Conservation (phyloP, 2,329 filamentous ascomycete genomes). For the Pyrenochaeta sp. region DNA sequence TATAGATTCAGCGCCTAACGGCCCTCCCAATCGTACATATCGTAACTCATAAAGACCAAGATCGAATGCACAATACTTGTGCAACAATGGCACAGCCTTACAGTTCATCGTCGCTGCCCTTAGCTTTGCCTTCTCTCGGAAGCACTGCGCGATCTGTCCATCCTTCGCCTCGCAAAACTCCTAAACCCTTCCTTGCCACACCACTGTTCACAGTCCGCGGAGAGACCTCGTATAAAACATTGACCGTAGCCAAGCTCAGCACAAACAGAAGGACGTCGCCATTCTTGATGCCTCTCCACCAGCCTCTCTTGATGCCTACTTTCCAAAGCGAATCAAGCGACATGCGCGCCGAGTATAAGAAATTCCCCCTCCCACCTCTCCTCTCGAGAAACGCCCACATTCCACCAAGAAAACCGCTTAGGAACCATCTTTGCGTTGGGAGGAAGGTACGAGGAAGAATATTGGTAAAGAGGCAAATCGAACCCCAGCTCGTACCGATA, state of each 20-base stretch:
- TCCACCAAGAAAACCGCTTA: conserved; percentile 85
- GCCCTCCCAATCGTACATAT: conserved; percentile 1
- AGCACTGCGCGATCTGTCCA: conserved; percentile 69
- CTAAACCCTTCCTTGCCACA: conserved; percentile 74
- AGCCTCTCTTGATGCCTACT: conserved; percentile 87
- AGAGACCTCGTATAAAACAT: conserved; percentile 77
- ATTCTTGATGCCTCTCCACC: conserved; percentile 83
- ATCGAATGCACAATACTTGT: not conserved
- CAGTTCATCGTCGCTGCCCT: conserved; percentile 11
- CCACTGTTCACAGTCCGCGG: conserved; percentile 73
- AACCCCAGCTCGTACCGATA: conserved; percentile 88
- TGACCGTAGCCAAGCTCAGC: conserved; percentile 77
- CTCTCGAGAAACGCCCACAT: conserved; percentile 83
- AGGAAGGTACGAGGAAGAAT: conserved; percentile 78
- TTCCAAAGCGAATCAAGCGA: conserved; percentile 89
- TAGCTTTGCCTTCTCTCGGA: conserved; percentile 14
- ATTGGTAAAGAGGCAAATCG: conserved; percentile 86
- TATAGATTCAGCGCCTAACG: not conserved
- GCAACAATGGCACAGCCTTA: not conserved
- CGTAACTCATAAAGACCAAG: conserved; percentile 6
- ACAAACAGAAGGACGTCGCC: conserved; percentile 89
- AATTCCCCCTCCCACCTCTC: conserved; percentile 66
- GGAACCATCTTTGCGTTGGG: conserved; percentile 85
- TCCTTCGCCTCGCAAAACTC: conserved; percentile 78
- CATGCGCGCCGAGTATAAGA: conserved; percentile 80